These are phyloP conservation scores for Rhexocercosporidium sp. DNA, from an alignment of 2,329 filamentous ascomycete species.

Conservation along the genomic window DNA sequence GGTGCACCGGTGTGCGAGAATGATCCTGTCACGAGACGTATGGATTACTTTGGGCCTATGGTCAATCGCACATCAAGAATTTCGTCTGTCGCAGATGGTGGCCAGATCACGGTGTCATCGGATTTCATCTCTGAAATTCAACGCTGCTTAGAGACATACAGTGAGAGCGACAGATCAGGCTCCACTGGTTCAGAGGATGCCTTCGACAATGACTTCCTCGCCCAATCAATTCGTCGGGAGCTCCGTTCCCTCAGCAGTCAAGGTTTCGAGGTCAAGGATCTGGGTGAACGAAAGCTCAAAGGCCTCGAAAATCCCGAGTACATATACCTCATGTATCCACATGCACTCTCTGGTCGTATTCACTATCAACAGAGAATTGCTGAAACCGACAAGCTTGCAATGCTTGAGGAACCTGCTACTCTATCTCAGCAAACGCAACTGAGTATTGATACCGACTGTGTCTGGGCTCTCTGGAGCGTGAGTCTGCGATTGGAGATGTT, in stretches of 20 bases:
- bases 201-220: slow-evolving; percentile 75
- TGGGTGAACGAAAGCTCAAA: slow-evolving; percentile 94
- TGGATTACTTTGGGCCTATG: slow-evolving; percentile 99
- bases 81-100: slow-evolving; percentile 91
- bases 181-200: slow-evolving; percentile 75
- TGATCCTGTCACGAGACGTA: slow-evolving; percentile 94
- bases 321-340: slow-evolving; percentile 94
- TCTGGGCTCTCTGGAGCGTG: slow-evolving; percentile 89
- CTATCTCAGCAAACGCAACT: slow-evolving; percentile 70
- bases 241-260: slow-evolving; percentile 85
- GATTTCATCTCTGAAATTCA: slow-evolving; percentile 98
- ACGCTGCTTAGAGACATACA: slow-evolving; percentile 85
- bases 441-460: slow-evolving; percentile 73
- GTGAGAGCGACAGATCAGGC: slow-evolving; percentile 77
- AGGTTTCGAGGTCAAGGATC: slow-evolving; percentile 95
- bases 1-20: slow-evolving; percentile 93
- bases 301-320: slow-evolving; percentile 96
- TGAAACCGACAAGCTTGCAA: slow-evolving; percentile 48
- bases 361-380: slow-evolving; percentile 59
- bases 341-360: slow-evolving; percentile 81
- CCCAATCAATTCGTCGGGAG: slow-evolving; percentile 83
- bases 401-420: slow-evolving; percentile 55
- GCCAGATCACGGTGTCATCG: slow-evolving; percentile 94
- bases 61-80: slow-evolving; percentile 97
- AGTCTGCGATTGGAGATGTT: slow-evolving; percentile 91